Evolutionary conservation across 345 rosid species (phyloP), one percentile per base, ranked within the genome.

Genomic region (Schrenkiella parvula): DNA sequence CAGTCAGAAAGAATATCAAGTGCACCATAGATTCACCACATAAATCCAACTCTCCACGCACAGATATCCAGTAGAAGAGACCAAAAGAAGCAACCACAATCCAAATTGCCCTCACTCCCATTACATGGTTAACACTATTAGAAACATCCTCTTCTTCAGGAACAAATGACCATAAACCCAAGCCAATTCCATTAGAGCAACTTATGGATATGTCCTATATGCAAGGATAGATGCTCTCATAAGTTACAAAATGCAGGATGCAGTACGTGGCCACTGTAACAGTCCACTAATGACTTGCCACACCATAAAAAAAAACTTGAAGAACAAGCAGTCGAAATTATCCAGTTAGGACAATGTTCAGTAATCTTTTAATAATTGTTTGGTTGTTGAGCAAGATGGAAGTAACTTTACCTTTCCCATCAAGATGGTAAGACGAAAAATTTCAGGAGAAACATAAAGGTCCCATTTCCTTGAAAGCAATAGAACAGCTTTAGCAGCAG

Each of bases 391-490:
- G 37, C 66, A 63, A 46, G 51, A 51, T 75, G 60, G 66, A 63
- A 68, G 26, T 66, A 26, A 59, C 77, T 68, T 64, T 79, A 89
- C 98, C 92, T 88, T 89, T 70, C 86, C 86, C 61, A 84, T 77
- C 80, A 80, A 72, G 58, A 91, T 68, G 44, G 96, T 88, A 42
- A 68, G 73, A 60, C 76, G 83, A 55, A 91, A 93, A 46, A 85
- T 58, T 64, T 83, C 83, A 15, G 97, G 90, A 59, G 92, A 81
- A 70, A 93, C 84, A 78, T 87, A 86, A 55, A 89, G 80, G 89
- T 93, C 95, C 97, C 93, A 93, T 86, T 84, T 93, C 78, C 88
- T 86, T 53, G 97, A 87, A 64, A 93, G 92, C 64, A 56, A 86
- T 58, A 93, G 86, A 74, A 93, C 83, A 70, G 96, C 84, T 82